Base-by-base conservation (phyloP, 371 early-diverging fungal genomes). In the Lichtheimia hyalospora region DNA sequence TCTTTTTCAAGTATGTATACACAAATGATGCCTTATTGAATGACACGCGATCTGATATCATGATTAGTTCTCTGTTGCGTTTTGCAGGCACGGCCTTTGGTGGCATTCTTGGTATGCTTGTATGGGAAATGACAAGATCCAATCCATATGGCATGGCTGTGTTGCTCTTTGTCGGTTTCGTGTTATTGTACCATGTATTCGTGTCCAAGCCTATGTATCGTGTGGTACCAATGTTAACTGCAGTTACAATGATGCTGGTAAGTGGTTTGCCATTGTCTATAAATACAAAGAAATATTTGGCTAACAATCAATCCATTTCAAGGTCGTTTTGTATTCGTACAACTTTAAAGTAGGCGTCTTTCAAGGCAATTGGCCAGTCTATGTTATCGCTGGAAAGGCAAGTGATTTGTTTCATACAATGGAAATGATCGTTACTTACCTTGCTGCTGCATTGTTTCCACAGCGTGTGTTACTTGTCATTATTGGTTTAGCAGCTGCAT, bases 301-400 rank as follows among this genome's bases (percentile, higher is more conserved):
- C 20, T 49, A 13, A 49, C 23, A 24, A 13, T n/a, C 14, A 24
- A 2, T 21, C 24, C 14, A 34, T 52, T 34, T 34, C n/a, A 12
- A 62, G 62, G 64, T 74, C 23, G 50, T 73, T 15, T 21, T 66
- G 5, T 79, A 79, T 52, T 68, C 66, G 14, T 71, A 66, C 39
- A 58, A 65, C 15, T 73, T 66, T 46, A 54, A 20, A 25, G 41
- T 57, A 3, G 55, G 60, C 2, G 66, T 56, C 6, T 3, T 34
- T 0, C 10, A 27, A 1, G 21, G 43, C 0, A 44, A 66, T 52
- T 70, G 75, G 43, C 44, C 59, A 53, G 70, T 75, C 0, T 79
- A 64, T 55, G 68, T 68, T 2, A 59, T 79, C 6, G 75, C 79
- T 6, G 79, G 79, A 52, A 79, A 75, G 72, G 77, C 74, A 72